Percentiles rank a stretch among this genome's conserved stretches.
Evolutionary conservation across 371 early-diverging fungal species (phyloP).

Genomic region (Parasitella parasitica): DNA sequence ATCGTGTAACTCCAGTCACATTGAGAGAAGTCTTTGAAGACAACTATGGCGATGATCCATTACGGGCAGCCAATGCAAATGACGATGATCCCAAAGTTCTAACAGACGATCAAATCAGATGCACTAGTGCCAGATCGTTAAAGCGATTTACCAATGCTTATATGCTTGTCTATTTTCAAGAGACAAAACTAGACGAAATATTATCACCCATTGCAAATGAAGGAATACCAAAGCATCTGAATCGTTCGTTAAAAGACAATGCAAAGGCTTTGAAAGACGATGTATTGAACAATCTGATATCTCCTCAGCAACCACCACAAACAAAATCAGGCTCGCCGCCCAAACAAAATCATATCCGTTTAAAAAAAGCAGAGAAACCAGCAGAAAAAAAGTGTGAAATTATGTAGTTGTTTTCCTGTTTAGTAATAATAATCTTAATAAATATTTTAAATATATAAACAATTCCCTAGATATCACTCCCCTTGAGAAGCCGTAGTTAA

Average conservation of each 20-base stretch:
- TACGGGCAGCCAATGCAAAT: background rate
- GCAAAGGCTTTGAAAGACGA: slow-evolving; percentile 54
- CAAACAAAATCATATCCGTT: slow-evolving; percentile 18
- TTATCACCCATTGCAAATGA: slow-evolving; percentile 57
- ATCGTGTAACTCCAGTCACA: slow-evolving; percentile 85
- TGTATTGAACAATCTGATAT: slow-evolving; percentile 19
- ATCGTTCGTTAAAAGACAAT: slow-evolving; percentile 18
- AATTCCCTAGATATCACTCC: background rate
- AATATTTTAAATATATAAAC: no score
- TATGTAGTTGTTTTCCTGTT: slow-evolving; percentile 12
- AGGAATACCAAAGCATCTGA: slow-evolving; percentile 66
- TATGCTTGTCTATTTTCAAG: slow-evolving; percentile 93
- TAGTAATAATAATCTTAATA: background rate
- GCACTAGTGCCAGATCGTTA: slow-evolving; percentile 14
- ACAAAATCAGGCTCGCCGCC: slow-evolving; percentile 4
- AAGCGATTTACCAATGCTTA: slow-evolving; percentile 64
- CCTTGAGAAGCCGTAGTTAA: background rate
- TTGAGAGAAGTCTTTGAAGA: slow-evolving; percentile 90
- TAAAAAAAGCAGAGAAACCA: slow-evolving; percentile 16
- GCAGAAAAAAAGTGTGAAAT: slow-evolving; percentile 23
- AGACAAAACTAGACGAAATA: slow-evolving; percentile 67
- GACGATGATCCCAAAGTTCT: slow-evolving; percentile 5
- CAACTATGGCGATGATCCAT: slow-evolving; percentile 88
- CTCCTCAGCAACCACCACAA: slow-evolving; percentile 7
- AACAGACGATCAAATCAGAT: slow-evolving; percentile 16